These are phyloP conservation scores for Epichloe gansuensis DNA, from an alignment of 2,329 filamentous ascomycete species.

Conservation along the genomic window DNA sequence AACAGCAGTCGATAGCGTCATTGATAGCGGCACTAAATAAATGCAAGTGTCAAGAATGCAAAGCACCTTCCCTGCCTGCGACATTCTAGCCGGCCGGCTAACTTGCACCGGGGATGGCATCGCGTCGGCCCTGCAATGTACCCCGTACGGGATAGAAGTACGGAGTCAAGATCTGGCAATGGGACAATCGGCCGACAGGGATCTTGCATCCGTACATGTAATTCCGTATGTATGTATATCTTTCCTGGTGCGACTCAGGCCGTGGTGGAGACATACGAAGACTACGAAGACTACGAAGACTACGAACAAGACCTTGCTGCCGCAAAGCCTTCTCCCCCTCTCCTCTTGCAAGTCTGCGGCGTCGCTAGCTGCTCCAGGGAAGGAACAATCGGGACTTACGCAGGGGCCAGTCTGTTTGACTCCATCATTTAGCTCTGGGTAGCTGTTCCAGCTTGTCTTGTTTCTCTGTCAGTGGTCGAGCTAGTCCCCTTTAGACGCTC, in stretches of 20 bases:
- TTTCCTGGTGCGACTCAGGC: background rate
- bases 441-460: background rate
- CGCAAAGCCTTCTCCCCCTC: background rate
- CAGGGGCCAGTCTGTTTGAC: slow-evolving; percentile 1
- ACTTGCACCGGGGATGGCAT: background rate
- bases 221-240: background rate
- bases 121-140: background rate
- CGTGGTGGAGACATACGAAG: background rate
- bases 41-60: no score
- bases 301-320: background rate
- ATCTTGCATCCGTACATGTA: background rate
- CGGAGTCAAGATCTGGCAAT: background rate
- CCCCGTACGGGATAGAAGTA: background rate
- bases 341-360: background rate
- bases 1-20: no score
- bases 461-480: background rate
- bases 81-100: background rate
- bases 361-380: background rate
- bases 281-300: background rate
- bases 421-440: background rate
- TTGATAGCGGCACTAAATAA: no score
- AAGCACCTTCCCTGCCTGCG: background rate
- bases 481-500: background rate
- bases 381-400: background rate
- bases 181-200: background rate